phyloP scores from a whole-genome alignment of 2,329 filamentous ascomycete genomes.

The Paecilomyces dactylethromorphus region DNA sequence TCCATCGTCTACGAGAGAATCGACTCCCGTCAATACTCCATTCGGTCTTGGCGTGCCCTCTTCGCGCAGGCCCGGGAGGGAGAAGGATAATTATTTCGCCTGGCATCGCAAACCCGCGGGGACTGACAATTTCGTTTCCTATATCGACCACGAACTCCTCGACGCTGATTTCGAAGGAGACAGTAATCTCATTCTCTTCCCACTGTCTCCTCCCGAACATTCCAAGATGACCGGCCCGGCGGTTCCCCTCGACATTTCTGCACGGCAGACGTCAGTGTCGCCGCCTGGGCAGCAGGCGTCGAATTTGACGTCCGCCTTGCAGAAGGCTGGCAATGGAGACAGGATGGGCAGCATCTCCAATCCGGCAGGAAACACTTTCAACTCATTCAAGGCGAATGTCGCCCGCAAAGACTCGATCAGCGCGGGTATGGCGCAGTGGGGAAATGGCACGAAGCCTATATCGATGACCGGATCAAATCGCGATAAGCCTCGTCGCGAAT shows the following conservation, averaged over 20 bases:
- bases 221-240: constrained; percentile 47
- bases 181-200: constrained; percentile 34
- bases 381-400: constrained; percentile 31
- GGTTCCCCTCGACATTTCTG: constrained; percentile 55
- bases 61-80: constrained; percentile 37
- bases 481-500: constrained; percentile 51
- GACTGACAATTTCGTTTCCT: constrained; percentile 25
- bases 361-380: constrained; percentile 32
- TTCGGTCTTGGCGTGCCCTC: constrained; percentile 40
- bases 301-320: constrained; percentile 56
- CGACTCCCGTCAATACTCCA: constrained; percentile 42
- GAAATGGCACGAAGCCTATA: constrained; percentile 54
- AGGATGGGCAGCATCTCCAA: constrained; percentile 38
- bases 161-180: constrained; percentile 27
- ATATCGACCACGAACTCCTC: constrained; percentile 22
- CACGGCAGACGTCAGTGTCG: constrained; percentile 51
- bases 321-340: constrained; percentile 40
- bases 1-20: constrained; percentile 46
- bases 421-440: constrained; percentile 46
- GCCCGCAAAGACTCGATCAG: constrained; percentile 51
- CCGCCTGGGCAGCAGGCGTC: constrained; percentile 56
- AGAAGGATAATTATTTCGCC: constrained; percentile 34
- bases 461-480: constrained; percentile 46
- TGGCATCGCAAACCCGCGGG: constrained; percentile 38
- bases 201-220: constrained; percentile 23